Percentiles rank a stretch among this genome's conserved stretches.
phyloP scores from a whole-genome alignment of 192 early-diverging fungal species.

The Chytriomyces hyalinus region DNA sequence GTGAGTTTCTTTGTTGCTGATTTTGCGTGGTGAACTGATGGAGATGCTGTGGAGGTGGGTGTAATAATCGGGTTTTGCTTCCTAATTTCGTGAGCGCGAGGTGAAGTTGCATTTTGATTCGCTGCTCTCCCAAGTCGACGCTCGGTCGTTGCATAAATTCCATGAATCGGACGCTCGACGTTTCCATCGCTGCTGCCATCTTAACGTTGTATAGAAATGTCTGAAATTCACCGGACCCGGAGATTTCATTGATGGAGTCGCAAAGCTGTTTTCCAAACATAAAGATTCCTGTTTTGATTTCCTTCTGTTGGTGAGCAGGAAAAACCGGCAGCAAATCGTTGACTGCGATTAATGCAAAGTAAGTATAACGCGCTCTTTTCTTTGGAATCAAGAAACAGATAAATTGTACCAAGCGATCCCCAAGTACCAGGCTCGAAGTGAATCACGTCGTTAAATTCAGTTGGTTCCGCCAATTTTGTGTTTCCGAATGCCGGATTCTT shows the following conservation, averaged over 20 bases:
- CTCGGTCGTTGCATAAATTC: constrained; percentile 2
- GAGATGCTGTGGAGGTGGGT: not conserved
- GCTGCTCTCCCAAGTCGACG: constrained; percentile 5
- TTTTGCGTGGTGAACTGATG: not conserved
- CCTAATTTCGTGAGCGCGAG: constrained; percentile 3
- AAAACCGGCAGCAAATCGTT: constrained; percentile 29
- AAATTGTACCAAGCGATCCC: constrained; percentile 4
- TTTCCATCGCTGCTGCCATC: constrained; percentile 28
- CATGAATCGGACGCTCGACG: constrained; percentile 2
- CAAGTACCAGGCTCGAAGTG: constrained; percentile 24
- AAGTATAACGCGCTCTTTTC: not conserved
- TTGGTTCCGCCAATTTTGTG: not conserved
- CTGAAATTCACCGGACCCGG: not conserved
- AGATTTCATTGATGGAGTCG: not conserved
- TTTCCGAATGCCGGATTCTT: too few species aligned
- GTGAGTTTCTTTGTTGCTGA: not conserved
- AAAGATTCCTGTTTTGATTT: constrained; percentile 14
- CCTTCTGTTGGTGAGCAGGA: not conserved
- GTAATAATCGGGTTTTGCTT: not conserved
- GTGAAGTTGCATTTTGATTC: constrained; percentile 9
- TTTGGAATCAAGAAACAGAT: not conserved
- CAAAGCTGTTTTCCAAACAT: constrained; percentile 6
- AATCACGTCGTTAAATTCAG: not conserved
- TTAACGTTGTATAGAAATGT: constrained; percentile 20
- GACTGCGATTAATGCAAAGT: not conserved